These are phyloP conservation scores for Pyropia yezoensis DNA, from an alignment of 23 red algal species.

Conservation along the genomic window DNA sequence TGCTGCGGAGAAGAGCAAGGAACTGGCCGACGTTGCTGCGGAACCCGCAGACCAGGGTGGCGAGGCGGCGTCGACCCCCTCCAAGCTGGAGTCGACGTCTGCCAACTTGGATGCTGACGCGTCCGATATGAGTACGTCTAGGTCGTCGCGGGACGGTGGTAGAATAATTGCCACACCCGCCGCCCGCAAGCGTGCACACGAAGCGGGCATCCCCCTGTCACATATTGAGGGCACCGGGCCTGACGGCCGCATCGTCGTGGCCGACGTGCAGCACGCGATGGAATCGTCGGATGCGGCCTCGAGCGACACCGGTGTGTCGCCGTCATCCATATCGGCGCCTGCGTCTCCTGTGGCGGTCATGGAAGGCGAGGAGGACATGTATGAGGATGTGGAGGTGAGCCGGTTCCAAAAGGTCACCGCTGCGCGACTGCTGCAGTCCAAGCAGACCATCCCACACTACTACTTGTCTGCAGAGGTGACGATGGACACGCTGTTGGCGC, in stretches of 20 bases:
- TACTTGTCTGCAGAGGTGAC: slow-evolving; percentile 56
- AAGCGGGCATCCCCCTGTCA: slow-evolving; percentile 33
- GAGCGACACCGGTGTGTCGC: not conserved
- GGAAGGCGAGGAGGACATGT: slow-evolving; percentile 26
- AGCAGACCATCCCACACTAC: slow-evolving; percentile 86
- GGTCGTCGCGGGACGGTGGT: not conserved
- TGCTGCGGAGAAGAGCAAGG: not conserved
- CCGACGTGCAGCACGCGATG: slow-evolving; percentile 48
- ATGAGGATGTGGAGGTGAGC: slow-evolving; percentile 34
- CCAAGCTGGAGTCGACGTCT: not conserved
- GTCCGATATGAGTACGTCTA: too few relatives aligned
- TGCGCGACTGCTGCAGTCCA: slow-evolving; percentile 77
- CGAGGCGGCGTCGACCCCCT: not conserved
- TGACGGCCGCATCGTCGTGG: slow-evolving; percentile 48
- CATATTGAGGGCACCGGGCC: slow-evolving; percentile 46
- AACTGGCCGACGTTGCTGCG: not conserved
- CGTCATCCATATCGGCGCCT: not conserved
- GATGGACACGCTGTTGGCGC: slow-evolving; percentile 63
- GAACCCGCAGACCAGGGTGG: not conserved
- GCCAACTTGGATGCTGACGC: not conserved
- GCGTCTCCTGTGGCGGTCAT: slow-evolving; percentile 2
- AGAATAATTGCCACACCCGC: slow-evolving; percentile 44
- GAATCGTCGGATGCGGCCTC: not conserved
- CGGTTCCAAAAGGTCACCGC: slow-evolving; percentile 54
- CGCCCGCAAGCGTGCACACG: slow-evolving; percentile 44